phyloP scores from a whole-genome alignment of 1,284 basidiomycete species.

The Grifola frondosa region DNA sequence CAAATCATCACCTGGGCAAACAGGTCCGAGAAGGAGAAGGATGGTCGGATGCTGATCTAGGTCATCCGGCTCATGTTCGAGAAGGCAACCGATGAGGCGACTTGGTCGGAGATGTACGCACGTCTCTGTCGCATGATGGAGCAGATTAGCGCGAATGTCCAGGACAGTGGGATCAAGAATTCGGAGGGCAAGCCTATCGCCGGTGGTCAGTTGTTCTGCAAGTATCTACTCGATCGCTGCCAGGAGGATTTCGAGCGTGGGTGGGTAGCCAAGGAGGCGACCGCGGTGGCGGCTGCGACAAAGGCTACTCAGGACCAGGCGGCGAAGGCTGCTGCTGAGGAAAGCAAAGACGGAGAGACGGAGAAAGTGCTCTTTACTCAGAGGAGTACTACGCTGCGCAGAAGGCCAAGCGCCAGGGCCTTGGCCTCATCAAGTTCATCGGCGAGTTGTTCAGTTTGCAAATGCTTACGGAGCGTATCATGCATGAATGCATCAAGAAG shows the following conservation, averaged over 20 bases:
- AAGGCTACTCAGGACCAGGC: constrained; percentile 55
- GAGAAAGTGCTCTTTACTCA: constrained; percentile 80
- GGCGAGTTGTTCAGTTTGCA: constrained; percentile 97
- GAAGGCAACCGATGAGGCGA: constrained; percentile 69
- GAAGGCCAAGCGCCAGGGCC: constrained; percentile 95
- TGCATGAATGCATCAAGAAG: constrained; percentile 96
- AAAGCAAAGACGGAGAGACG: constrained; percentile 43
- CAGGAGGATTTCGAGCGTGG: constrained; percentile 41
- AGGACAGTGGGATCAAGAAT: constrained; percentile 81
- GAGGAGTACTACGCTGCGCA: constrained; percentile 97
- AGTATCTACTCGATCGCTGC: constrained; percentile 66
- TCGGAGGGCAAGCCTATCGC: constrained; percentile 81
- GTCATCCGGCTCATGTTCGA: constrained; percentile 96
- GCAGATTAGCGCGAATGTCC: constrained; percentile 78
- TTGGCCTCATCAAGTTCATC: constrained; percentile 97
- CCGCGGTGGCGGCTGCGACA: constrained; percentile 31
- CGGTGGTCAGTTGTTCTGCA: constrained; percentile 86
- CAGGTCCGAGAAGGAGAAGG: constrained; percentile 88
- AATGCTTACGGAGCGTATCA: constrained; percentile 45
- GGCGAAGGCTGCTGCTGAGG: constrained; percentile 60
- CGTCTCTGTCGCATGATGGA: constrained; percentile 75
- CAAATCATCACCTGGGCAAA: constrained; percentile 79
- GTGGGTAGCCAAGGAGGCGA: constrained; percentile 44
- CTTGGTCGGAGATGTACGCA: constrained; percentile 42
- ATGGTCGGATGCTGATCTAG: constrained; percentile 90